Evolutionary conservation across 2,329 filamentous ascomycete genomes (phyloP).

Genomic region (Lecanicillium sp.): DNA sequence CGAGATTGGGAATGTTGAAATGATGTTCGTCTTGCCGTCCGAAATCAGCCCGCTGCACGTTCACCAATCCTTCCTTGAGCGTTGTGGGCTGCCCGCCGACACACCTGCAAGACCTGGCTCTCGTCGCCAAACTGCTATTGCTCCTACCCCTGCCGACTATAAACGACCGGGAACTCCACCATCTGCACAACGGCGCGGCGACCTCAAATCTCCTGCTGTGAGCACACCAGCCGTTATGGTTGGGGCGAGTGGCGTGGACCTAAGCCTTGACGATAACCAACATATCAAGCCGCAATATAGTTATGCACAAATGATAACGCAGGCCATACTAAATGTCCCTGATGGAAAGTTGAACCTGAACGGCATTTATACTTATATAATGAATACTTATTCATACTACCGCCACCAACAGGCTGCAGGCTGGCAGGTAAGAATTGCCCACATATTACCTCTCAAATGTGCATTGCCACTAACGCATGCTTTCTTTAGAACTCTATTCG

Average conservation of each 20-base stretch:
- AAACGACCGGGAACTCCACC: slow-evolving; percentile 54
- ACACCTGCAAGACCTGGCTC: slow-evolving; percentile 18
- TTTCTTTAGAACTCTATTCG: slow-evolving; percentile 75
- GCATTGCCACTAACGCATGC: slow-evolving; percentile 9
- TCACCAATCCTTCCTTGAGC: slow-evolving; percentile 59
- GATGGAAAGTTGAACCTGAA: slow-evolving; percentile 86
- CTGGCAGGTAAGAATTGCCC: slow-evolving; percentile 66
- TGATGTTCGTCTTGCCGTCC: slow-evolving; percentile 95
- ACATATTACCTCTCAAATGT: neutral
- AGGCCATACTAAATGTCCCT: slow-evolving; percentile 80
- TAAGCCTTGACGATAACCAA: slow-evolving; percentile 74
- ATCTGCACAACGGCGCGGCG: slow-evolving; percentile 27
- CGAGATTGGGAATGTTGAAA: slow-evolving; percentile 86
- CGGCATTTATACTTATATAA: slow-evolving; percentile 92
- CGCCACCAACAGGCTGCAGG: slow-evolving; percentile 66
- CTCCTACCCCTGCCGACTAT: slow-evolving; percentile 52
- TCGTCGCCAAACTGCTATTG: slow-evolving; percentile 39
- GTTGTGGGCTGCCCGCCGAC: slow-evolving; percentile 46
- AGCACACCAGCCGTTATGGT: slow-evolving; percentile 29
- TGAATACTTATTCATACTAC: slow-evolving; percentile 86
- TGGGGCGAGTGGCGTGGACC: slow-evolving; percentile 53
- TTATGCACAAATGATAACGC: slow-evolving; percentile 94
- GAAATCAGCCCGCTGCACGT: slow-evolving; percentile 59
- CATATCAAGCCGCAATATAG: slow-evolving; percentile 94
- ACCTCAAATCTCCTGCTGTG: slow-evolving; percentile 22